A percentile compares a stretch with the other conserved stretches of the same genome.
These are phyloP conservation scores for Cladosporium halotolerans DNA, from an alignment of 2,329 filamentous ascomycete species.

Conservation along the genomic window DNA sequence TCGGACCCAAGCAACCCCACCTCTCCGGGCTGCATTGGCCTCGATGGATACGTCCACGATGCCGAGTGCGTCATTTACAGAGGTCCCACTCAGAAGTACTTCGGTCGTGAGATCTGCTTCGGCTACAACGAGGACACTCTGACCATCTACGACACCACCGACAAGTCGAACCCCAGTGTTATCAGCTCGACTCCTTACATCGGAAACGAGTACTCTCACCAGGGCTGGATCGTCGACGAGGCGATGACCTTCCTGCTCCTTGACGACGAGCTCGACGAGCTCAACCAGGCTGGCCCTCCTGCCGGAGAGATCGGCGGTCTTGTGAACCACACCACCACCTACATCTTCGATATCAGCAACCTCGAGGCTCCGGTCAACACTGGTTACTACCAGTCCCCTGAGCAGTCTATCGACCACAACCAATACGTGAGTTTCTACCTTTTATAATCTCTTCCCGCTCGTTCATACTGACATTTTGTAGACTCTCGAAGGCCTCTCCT, in stretches of 20 bases:
- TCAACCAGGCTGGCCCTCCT: conserved; percentile 22
- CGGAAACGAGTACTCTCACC: conserved; percentile 52
- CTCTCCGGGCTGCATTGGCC: conserved; percentile 48
- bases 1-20: conserved; percentile 48
- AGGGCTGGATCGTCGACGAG: conserved; percentile 44
- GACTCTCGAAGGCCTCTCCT: conserved; percentile 36
- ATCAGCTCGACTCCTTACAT: conserved; percentile 47
- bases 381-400: conserved; percentile 37
- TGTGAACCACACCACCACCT: conserved; percentile 39
- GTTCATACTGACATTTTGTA: no score
- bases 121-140: conserved; percentile 50
- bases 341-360: conserved; percentile 44
- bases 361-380: conserved; percentile 39
- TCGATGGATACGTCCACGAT: conserved; percentile 57
- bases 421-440: conserved; percentile 44
- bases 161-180: conserved; percentile 36
- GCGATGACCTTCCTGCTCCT: conserved; percentile 42
- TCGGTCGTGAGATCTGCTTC: conserved; percentile 50
- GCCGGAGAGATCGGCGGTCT: conserved; percentile 36
- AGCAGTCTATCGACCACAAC: conserved; percentile 44
- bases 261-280: conserved; percentile 49
- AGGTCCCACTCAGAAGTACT: conserved; percentile 45
- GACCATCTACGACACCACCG: conserved; percentile 48
- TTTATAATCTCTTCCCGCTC: no score
- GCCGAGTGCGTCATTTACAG: conserved; percentile 54